Evolutionary conservation across 208 protist genomes (phyloP).

Genomic region (Trypanosoma avium): DNA sequence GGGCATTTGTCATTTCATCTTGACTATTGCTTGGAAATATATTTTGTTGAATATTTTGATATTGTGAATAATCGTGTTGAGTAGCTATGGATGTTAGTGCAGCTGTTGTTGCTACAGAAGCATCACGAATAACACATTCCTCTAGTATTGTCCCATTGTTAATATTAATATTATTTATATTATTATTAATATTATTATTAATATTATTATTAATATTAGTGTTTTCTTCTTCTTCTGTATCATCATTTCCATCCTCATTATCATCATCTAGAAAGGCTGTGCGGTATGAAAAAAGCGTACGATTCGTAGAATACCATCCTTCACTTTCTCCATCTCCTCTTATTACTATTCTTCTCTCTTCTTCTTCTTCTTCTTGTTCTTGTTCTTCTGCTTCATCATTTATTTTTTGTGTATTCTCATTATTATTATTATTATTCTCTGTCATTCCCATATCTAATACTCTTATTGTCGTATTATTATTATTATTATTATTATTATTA

Average conservation of each 20-base stretch:
- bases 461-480: no score
- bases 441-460: no score
- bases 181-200: no score
- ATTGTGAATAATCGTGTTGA: no score
- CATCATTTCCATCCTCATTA: background rate
- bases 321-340: background rate
- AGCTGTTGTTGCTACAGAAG: constrained; percentile 4
- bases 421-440: no score
- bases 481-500: background rate
- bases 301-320: constrained; percentile 15
- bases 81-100: no score
- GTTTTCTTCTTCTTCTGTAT: background rate
- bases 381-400: no score
- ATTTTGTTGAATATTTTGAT: no score
- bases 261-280: constrained; percentile 13
- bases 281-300: constrained; percentile 36
- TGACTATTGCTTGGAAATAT: no score
- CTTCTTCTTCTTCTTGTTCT: background rate
- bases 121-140: background rate
- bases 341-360: background rate
- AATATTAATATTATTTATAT: no score
- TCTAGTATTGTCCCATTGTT: constrained; percentile 25
- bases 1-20: background rate
- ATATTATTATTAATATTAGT: no score
- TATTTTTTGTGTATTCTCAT: no score